Conservation (phyloP, 2,329 filamentous ascomycete genomes). For the Cordyceps cicadae region DNA sequence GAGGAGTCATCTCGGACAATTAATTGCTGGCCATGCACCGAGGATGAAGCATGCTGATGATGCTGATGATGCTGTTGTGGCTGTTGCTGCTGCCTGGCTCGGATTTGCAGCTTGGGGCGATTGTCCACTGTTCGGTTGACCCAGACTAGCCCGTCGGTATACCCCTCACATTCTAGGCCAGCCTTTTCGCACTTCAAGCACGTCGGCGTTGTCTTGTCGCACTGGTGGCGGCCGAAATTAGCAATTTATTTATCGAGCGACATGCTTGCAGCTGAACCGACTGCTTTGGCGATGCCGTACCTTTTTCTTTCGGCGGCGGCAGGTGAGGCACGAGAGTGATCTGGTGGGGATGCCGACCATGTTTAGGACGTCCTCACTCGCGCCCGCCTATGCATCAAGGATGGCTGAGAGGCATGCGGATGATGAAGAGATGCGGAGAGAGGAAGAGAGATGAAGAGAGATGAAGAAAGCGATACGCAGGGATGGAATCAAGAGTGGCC, state of each 20-base stretch:
- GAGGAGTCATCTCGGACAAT: neutral
- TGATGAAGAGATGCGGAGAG: neutral
- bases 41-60: neutral
- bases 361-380: conserved; percentile 2
- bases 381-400: conserved; percentile 3
- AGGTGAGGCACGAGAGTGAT: conserved; percentile 12
- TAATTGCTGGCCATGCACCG: neutral
- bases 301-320: conserved; percentile 11
- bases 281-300: neutral
- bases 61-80: neutral
- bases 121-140: conserved; percentile 11
- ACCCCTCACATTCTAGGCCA: conserved; percentile 11
- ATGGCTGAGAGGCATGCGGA: neutral
- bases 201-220: conserved; percentile 7
- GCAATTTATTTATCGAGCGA: neutral
- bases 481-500: neutral
- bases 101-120: neutral
- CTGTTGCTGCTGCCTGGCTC: neutral
- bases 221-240: neutral
- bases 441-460: neutral
- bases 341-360: conserved; percentile 13
- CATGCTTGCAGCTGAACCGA: neutral
- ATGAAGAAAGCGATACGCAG: neutral
- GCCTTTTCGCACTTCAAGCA: conserved; percentile 10
- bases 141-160: conserved; percentile 9